Percentiles rank a stretch among this genome's conserved stretches.
phyloP scores from a whole-genome alignment of 2,329 filamentous ascomycete genomes.

The Fusarium udum region DNA sequence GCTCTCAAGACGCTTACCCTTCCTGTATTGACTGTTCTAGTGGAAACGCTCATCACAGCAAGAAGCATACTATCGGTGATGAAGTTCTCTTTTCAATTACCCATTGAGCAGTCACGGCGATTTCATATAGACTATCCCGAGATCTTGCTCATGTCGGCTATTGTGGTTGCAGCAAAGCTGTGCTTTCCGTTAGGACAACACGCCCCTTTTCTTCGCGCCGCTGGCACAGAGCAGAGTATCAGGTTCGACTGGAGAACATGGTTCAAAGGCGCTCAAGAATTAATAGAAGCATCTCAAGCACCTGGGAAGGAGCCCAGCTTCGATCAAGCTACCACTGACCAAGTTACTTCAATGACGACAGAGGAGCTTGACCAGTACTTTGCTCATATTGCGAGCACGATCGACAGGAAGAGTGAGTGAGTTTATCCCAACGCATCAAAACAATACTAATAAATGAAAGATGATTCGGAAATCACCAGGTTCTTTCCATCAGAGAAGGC shows the following conservation, averaged over 20 bases:
- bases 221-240: slow-evolving; percentile 21
- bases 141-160: slow-evolving; percentile 72
- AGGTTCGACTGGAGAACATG: slow-evolving; percentile 77
- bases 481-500: slow-evolving; percentile 50
- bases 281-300: slow-evolving; percentile 21
- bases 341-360: slow-evolving; percentile 69
- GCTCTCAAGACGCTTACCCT: too few species aligned
- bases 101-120: slow-evolving; percentile 55
- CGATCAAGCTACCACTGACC: slow-evolving; percentile 65
- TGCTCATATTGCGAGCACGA: slow-evolving; percentile 49
- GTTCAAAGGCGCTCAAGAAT: slow-evolving; percentile 59
- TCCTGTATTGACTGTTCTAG: slow-evolving; percentile 52
- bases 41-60: slow-evolving; percentile 58
- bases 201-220: slow-evolving; percentile 50
- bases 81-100: slow-evolving; percentile 64
- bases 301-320: slow-evolving; percentile 48
- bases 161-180: slow-evolving; percentile 82
- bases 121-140: slow-evolving; percentile 75
- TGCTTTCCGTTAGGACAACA: slow-evolving; percentile 76
- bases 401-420: slow-evolving; percentile 51
- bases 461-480: slow-evolving; percentile 42
- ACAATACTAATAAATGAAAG: slow-evolving; percentile 32
- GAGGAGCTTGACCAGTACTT: slow-evolving; percentile 74
- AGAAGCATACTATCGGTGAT: slow-evolving; percentile 59
- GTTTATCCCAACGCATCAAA: neutral